Conservation (phyloP, 164 flowering plant species). For the Litsea cubeba region DNA sequence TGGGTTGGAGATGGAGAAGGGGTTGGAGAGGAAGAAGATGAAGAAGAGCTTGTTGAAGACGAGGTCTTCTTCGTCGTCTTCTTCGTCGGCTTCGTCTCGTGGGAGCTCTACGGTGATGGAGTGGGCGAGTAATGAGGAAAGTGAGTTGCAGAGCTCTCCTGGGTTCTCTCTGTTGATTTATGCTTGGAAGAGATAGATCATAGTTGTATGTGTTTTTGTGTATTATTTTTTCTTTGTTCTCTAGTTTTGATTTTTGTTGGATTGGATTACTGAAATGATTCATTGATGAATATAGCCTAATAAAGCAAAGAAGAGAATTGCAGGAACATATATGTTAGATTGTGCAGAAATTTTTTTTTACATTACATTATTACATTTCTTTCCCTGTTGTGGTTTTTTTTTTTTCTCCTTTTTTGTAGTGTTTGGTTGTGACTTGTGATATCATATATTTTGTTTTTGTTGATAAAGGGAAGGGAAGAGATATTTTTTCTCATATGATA, state of each 20-base stretch:
- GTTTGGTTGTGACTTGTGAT: no score
- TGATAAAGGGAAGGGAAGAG: no score
- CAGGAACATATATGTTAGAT: not conserved
- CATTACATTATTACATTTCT: no score
- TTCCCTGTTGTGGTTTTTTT: no score
- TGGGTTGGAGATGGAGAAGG: conserved; percentile 35
- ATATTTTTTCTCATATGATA: no score
- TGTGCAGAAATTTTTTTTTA: no score
- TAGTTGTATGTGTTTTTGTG: not conserved
- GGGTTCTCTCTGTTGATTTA: conserved; percentile 75
- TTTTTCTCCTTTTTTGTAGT: no score
- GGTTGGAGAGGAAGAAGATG: conserved; percentile 42
- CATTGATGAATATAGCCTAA: not conserved
- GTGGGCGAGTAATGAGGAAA: conserved; percentile 71
- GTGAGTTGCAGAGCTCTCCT: conserved; percentile 34
- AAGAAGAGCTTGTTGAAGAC: conserved; percentile 39
- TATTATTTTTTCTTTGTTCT: not conserved
- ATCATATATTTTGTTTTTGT: no score
- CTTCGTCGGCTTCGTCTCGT: conserved; percentile 54
- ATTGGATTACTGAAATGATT: not conserved
- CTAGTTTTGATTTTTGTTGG: not conserved
- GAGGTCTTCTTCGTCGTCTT: conserved; percentile 59
- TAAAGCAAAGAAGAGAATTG: conserved; percentile 1
- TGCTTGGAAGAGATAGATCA: conserved; percentile 53
- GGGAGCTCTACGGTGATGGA: conserved; percentile 67